phyloP scores from a whole-genome alignment of 2,329 filamentous ascomycete genomes.

The Claviceps quebecensis region DNA sequence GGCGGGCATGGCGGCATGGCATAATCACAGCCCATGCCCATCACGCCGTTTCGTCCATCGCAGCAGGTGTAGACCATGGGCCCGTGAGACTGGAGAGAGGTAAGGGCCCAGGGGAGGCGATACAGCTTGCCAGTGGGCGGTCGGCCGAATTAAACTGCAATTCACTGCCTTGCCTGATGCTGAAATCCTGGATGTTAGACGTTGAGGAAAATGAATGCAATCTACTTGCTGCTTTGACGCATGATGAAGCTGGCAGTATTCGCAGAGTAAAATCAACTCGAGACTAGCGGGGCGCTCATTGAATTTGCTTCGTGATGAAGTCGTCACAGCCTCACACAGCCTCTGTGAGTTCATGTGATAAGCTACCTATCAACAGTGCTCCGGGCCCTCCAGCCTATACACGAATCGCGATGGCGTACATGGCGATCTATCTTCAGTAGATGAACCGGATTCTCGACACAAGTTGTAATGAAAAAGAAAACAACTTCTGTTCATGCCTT shows the following conservation, averaged over 20 bases:
- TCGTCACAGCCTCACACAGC: background rate
- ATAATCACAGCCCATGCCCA: background rate
- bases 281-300: background rate
- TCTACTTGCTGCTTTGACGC: no score
- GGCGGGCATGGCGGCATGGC: background rate
- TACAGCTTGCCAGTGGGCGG: background rate
- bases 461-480: background rate
- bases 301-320: background rate
- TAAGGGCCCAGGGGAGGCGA: background rate
- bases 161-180: background rate
- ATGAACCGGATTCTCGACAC: background rate
- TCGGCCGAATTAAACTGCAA: slow-evolving; percentile 1
- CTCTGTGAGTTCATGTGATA: no score
- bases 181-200: background rate
- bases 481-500: background rate
- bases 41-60: background rate
- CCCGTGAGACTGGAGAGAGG: background rate
- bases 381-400: background rate
- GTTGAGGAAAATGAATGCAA: no score
- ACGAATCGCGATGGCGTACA: background rate
- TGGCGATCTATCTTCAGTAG: background rate
- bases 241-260: no score
- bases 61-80: background rate
- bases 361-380: no score
- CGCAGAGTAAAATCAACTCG: background rate